Evolutionary conservation across 257 asterid genomes (phyloP).

Genomic region (Nicotiana otophora): DNA sequence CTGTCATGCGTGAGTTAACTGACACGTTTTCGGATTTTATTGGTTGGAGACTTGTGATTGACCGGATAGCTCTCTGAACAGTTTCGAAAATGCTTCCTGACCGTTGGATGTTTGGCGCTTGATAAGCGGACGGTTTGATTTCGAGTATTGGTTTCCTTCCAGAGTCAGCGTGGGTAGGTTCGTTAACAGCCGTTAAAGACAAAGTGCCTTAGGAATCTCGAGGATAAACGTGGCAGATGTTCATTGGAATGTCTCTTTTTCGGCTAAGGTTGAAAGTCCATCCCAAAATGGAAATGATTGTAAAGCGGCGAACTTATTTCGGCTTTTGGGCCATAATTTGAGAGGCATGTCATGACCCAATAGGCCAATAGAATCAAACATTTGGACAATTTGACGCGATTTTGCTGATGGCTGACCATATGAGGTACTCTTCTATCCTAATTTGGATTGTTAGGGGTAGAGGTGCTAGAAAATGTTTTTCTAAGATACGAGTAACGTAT

Average conservation of each 20-base stretch:
- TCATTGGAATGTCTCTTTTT: background rate
- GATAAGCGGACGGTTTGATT: background rate
- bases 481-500: no score
- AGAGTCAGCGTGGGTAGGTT: background rate
- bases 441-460: no score
- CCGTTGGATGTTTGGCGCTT: slow-evolving; percentile 5
- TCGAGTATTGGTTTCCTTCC: background rate
- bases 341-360: no score
- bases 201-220: background rate
- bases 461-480: no score
- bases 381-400: no score
- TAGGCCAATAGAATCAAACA: no score
- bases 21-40: slow-evolving; percentile 11
- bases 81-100: background rate
- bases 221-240: background rate
- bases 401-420: no score
- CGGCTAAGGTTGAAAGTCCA: slow-evolving; percentile 7
- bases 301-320: no score
- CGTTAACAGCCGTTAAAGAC: slow-evolving; percentile 23
- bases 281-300: no score
- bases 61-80: slow-evolving; percentile 7
- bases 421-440: no score
- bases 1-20: background rate
- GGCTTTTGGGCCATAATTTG: no score
- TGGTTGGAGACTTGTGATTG: slow-evolving; percentile 7